A percentile compares a stretch with the other conserved stretches of the same genome.
These are phyloP conservation scores for Catunica adiposa DNA, from an alignment of 2,329 filamentous ascomycete genomes.

Conservation along the genomic window DNA sequence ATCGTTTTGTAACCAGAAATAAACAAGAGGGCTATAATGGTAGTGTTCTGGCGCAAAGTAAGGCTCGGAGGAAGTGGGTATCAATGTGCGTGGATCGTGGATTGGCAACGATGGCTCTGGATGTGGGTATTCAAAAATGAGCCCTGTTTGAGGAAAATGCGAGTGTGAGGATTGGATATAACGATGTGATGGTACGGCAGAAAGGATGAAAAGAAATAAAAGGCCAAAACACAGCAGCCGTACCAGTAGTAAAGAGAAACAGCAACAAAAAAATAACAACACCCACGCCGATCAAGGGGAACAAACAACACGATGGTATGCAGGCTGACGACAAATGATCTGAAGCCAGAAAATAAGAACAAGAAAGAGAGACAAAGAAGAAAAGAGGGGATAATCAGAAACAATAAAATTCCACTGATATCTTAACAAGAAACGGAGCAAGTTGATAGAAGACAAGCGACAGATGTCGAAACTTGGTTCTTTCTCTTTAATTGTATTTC, in stretches of 20 bases:
- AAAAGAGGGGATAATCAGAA: not conserved
- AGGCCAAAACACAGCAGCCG: no score
- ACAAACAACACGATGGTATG: not conserved
- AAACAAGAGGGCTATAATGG: not conserved
- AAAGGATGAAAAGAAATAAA: not conserved
- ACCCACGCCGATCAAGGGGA: no score
- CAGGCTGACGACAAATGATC: not conserved
- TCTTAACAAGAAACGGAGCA: no score
- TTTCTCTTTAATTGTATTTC: no score
- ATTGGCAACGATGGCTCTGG: not conserved
- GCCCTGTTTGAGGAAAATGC: no score
- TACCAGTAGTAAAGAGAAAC: no score
- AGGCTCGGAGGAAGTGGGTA: conserved; percentile 1
- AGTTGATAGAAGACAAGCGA: not conserved
- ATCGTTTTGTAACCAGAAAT: conserved; percentile 1
- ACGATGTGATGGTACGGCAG: not conserved
- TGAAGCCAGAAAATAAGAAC: not conserved
- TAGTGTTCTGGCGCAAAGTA: not conserved
- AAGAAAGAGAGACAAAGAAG: not conserved
- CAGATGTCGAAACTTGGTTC: not conserved
- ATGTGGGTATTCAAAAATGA: not conserved
- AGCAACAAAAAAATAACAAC: no score
- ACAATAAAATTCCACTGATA: no score
- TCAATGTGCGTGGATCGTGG: not conserved
- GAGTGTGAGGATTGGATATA: not conserved